A percentile compares a stretch with the other conserved stretches of the same genome.
Evolutionary conservation across 2,329 filamentous ascomycete species (phyloP).

Genomic region (Claviceps monticola): DNA sequence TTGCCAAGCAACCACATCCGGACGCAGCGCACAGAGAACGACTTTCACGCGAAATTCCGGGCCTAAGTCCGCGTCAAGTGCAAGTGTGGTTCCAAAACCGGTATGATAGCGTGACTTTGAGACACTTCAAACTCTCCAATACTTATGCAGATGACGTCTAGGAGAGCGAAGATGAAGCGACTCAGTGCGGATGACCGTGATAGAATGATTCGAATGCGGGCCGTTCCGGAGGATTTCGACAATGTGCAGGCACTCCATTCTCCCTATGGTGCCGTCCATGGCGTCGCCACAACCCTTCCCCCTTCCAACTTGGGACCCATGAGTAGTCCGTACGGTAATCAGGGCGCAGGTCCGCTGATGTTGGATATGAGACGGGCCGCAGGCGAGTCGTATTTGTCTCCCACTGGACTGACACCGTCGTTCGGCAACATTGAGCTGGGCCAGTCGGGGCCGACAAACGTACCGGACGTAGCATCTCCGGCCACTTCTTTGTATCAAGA

Average conservation of each 20-base stretch:
- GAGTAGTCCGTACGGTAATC: slow-evolving; percentile 38
- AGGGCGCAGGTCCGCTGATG: slow-evolving; percentile 53
- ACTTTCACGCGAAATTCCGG: slow-evolving; percentile 79
- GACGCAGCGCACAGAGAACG: slow-evolving; percentile 83
- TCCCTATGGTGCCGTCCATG: slow-evolving; percentile 48
- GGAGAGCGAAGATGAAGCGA: slow-evolving; percentile 58
- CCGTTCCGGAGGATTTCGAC: slow-evolving; percentile 57
- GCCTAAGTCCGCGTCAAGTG: slow-evolving; percentile 80
- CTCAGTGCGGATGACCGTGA: slow-evolving; percentile 57
- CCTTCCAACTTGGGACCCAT: slow-evolving; percentile 29
- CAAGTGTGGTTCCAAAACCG: slow-evolving; percentile 98
- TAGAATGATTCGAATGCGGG: slow-evolving; percentile 58
- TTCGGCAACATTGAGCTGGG: slow-evolving; percentile 55
- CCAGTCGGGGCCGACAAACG: slow-evolving; percentile 34
- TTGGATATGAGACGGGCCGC: slow-evolving; percentile 53
- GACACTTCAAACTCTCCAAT: background rate
- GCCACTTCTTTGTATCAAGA: slow-evolving; percentile 41
- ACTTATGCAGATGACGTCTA: slow-evolving; percentile 14
- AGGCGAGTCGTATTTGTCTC: slow-evolving; percentile 52
- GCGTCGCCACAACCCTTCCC: slow-evolving; percentile 32
- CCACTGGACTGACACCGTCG: slow-evolving; percentile 51
- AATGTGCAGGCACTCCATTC: slow-evolving; percentile 56
- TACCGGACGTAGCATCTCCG: slow-evolving; percentile 42
- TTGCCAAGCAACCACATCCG: slow-evolving; percentile 85
- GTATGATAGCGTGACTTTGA: slow-evolving; percentile 32